Base-by-base conservation (phyloP, 2,329 filamentous ascomycete species). In the Cyanodermella asteris region DNA sequence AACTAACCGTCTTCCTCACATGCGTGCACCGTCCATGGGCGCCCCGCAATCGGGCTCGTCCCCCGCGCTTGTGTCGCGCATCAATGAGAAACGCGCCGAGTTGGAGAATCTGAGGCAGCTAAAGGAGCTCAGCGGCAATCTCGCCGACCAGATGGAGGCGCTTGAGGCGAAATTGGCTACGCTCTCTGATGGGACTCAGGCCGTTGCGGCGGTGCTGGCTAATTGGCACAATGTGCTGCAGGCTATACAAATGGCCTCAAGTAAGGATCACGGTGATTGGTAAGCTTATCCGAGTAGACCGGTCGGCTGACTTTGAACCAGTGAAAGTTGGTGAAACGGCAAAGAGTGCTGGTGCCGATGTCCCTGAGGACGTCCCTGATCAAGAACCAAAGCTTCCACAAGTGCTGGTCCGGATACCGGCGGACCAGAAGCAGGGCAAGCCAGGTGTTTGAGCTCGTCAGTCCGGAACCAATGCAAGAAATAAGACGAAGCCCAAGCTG, bases 151-250 rank as follows among this genome's bases (percentile, higher is more conserved):
- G 38, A 70, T 72, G 63, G 56, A 69, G 36, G 53, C 54, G 35
- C 47, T 72, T 27, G 63, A 70, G 35, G 51, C 58, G 32, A 72
- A 71, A 41, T 44, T 72, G 28, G 47, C 49, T 15, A 72, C 64
- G 4, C 43, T 72, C 30, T 62, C 61, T 19, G 56, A 67, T 40
- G 67, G 67, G 10, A 67, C 67, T 5, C 64, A 72, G 54, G 65
- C 65, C 31, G 63, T 72, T 29, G 66, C 66, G 27, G 63, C 61
- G 22, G 67, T 72, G n/a, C 53, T 72, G 38, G 59, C 62, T 19
- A 72, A 72, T 39, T 72, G 67, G 67, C 61, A 67, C 26, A 69
- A 65, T 36, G 66, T 72, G 15, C 44, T 72, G 24, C 51, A 63
- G 25, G 65, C 66, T 22, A 69, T 72, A 30, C 57, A 59, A 32